Evolutionary conservation across 1,284 basidiomycete genomes (phyloP), one percentile per base, ranked within the genome.

Genomic region (Phenoliferia sp.): DNA sequence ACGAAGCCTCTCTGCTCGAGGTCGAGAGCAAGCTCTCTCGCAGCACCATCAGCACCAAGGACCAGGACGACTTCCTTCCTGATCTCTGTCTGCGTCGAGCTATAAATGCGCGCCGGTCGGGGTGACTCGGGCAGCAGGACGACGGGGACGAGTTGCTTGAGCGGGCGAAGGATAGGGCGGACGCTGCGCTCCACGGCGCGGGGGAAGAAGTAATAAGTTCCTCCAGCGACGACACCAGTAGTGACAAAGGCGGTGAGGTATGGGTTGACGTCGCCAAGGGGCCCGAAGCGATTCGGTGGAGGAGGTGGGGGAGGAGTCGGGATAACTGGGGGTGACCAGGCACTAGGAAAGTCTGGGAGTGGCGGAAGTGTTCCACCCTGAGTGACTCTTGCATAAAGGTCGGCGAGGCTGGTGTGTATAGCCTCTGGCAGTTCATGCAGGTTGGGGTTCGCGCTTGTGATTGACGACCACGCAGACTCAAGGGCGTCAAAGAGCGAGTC

Each of bases 1-100:
- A 91, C 87, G 75, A 88, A 92, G 1, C 89, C 89, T 72, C 87
- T 85, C 75, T 82, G 83, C 78, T 90, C 88, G 52, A 93, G 81
- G 68, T 88, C 86, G 61, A 84, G 76, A 62, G 90, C 86, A 59
- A 92, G 78, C 33, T 73, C 72, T 12, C 59, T 33, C 19, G 90
- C 86, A 26, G 85, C 80, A 16, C 85, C 89, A 75, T 92, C 90
- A 26, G 87, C 90, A 52, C 90, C 90, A 58, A 92, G 83, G 29
- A 92, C 84, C 59, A 92, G 61, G 55, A 73, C 69, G 29, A 68
- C 70, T 57, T 76, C 70, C 31, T 70, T 71, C 32, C 75, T 34
- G 31, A 68, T 52, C 62, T 73, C 67, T 39, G 54, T 64, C 17
- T 76, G 68, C 63, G 66, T 22, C 48, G 48, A 19, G 48, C 48